A percentile compares a stretch with the other conserved stretches of the same genome.
Evolutionary conservation across 2,329 filamentous ascomycete species (phyloP).

Genomic region (Botryotinia globosa): DNA sequence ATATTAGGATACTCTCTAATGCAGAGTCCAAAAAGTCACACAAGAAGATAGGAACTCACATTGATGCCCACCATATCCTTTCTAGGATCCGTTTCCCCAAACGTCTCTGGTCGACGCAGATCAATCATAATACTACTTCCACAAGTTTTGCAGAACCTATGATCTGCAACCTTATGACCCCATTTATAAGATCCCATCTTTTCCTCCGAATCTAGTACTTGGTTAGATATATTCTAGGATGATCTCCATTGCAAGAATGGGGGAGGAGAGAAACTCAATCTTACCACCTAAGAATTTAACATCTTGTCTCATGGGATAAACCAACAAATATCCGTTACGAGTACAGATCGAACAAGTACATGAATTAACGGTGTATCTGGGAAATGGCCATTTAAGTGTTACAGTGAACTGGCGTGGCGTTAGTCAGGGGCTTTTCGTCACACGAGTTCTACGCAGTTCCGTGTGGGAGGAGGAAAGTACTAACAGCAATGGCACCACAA

Average conservation of each 20-base stretch:
- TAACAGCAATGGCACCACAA: constrained; percentile 45
- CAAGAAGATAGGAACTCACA: constrained; percentile 22
- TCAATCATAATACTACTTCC: constrained; percentile 31
- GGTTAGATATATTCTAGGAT: neutral
- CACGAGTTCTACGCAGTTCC: neutral
- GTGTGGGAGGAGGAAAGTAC: neutral
- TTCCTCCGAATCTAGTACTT: neutral
- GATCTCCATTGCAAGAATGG: neutral
- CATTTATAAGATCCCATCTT: constrained; percentile 25
- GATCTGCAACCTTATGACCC: constrained; percentile 22
- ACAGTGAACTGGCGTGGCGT: constrained; percentile 44
- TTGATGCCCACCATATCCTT: constrained; percentile 30
- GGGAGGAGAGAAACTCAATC: neutral
- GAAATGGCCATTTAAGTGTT: constrained; percentile 47
- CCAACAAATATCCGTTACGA: constrained; percentile 48
- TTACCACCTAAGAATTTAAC: constrained; percentile 25
- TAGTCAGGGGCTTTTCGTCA: neutral
- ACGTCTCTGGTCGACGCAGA: constrained; percentile 7
- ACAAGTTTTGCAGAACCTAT: constrained; percentile 32
- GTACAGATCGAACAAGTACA: constrained; percentile 67
- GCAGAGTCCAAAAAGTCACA: neutral
- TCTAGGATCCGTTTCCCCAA: constrained; percentile 25
- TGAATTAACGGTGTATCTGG: constrained; percentile 50
- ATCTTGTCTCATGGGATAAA: constrained; percentile 32
- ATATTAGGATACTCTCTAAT: too few species aligned